Conservation (phyloP, 345 rosid species). For the Moricandia arvensis region DNA sequence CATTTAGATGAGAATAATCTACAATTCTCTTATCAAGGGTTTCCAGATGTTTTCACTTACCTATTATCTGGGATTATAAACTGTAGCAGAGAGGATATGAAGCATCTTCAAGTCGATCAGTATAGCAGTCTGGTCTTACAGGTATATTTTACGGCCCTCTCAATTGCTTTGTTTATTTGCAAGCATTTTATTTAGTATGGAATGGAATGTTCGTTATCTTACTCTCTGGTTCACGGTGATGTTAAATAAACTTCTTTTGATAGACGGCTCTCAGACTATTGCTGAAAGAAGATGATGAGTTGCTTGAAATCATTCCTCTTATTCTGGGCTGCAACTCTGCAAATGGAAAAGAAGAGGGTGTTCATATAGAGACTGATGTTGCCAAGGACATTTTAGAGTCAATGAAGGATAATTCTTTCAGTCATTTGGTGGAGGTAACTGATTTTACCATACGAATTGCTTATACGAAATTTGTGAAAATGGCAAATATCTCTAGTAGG, state of each 20-base stretch:
- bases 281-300: slow-evolving; percentile 58
- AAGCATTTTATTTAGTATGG: not conserved
- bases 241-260: slow-evolving; percentile 28
- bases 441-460: not conserved
- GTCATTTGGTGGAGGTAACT: slow-evolving; percentile 89
- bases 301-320: slow-evolving; percentile 60
- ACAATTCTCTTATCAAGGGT: slow-evolving; percentile 47
- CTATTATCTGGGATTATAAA: slow-evolving; percentile 66
- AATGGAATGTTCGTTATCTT: slow-evolving; percentile 6
- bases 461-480: not conserved
- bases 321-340: slow-evolving; percentile 60
- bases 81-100: slow-evolving; percentile 48
- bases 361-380: slow-evolving; percentile 39
- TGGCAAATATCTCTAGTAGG: not conserved
- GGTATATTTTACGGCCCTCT: slow-evolving; percentile 42
- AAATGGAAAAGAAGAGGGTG: slow-evolving; percentile 40
- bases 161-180: not conserved
- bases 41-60: slow-evolving; percentile 58
- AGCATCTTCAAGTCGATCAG: slow-evolving; percentile 63
- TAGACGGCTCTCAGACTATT: slow-evolving; percentile 80
- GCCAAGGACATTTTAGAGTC: slow-evolving; percentile 46
- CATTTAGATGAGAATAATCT: slow-evolving; percentile 36
- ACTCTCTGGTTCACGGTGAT: not conserved
- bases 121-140: slow-evolving; percentile 88
- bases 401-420: slow-evolving; percentile 77